Conservation (phyloP, 768 basidiomycete genomes). For the Leccinum uliginosum region DNA sequence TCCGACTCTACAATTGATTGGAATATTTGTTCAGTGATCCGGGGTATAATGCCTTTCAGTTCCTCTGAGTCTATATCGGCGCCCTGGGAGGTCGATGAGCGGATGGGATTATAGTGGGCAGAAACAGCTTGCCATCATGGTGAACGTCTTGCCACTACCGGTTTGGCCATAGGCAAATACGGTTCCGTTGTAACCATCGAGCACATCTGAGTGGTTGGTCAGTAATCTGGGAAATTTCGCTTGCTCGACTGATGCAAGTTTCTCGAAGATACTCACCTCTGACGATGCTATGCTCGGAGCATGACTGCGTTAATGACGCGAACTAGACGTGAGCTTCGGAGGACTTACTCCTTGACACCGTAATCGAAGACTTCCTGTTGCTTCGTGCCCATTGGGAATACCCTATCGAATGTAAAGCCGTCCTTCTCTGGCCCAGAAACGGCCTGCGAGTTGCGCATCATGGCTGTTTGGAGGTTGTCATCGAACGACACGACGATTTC, state of each 20-base stretch:
- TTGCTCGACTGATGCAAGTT: conserved; percentile 1
- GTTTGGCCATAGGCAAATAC: conserved; percentile 98
- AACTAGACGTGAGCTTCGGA: neutral
- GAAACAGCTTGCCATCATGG: conserved; percentile 81
- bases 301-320: conserved; percentile 17
- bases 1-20: conserved; percentile 96
- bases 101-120: conserved; percentile 2
- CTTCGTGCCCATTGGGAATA: conserved; percentile 87
- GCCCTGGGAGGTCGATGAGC: conserved; percentile 50
- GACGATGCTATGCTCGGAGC: conserved; percentile 59
- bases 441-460: conserved; percentile 65
- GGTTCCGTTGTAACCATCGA: conserved; percentile 98
- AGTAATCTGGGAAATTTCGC: conserved; percentile 12
- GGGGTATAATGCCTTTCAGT: conserved; percentile 93
- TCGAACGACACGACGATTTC: conserved; percentile 88
- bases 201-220: conserved; percentile 64
- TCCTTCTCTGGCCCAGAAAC: conserved; percentile 88
- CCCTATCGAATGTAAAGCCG: conserved; percentile 96
- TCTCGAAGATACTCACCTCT: conserved; percentile 54
- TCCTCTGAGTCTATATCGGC: conserved; percentile 95
- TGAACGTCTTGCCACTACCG: conserved; percentile 94
- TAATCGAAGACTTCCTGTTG: conserved; percentile 98
- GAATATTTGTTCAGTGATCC: conserved; percentile 99
- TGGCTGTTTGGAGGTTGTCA: conserved; percentile 80
- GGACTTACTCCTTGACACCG: conserved; percentile 89